These are phyloP conservation scores for Chrysanthemum seticuspe DNA, from an alignment of 129 eudicot species.

Conservation along the genomic window DNA sequence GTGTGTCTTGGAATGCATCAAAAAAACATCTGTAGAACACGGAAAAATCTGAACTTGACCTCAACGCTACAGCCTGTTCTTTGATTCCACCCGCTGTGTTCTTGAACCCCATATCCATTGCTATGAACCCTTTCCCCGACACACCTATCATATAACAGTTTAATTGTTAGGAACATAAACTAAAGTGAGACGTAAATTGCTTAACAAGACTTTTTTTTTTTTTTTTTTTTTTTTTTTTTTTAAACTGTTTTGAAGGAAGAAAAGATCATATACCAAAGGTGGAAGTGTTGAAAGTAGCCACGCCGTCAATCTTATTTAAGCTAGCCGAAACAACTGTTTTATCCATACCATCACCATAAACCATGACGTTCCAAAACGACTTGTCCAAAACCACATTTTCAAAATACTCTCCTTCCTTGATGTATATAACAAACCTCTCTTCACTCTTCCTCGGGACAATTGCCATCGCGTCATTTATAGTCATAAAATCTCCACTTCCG, in stretches of 20 bases:
- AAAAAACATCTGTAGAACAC: slow-evolving; percentile 56
- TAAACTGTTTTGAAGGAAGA: neutral
- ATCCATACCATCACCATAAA: slow-evolving; percentile 69
- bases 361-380: slow-evolving; percentile 58
- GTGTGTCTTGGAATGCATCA: slow-evolving; percentile 73
- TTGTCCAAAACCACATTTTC: slow-evolving; percentile 55
- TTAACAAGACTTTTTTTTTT: too few species aligned
- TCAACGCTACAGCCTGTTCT: slow-evolving; percentile 80
- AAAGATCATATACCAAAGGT: slow-evolving; percentile 49
- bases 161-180: neutral
- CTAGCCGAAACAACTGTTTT: slow-evolving; percentile 58
- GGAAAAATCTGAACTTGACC: slow-evolving; percentile 63
- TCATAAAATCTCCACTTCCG: slow-evolving; percentile 55
- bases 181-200: too few species aligned
- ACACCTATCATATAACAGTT: slow-evolving; percentile 25
- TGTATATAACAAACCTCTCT: slow-evolving; percentile 54
- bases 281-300: slow-evolving; percentile 59
- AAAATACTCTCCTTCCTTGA: slow-evolving; percentile 60
- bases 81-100: slow-evolving; percentile 73
- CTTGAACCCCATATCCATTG: slow-evolving; percentile 53
- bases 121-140: slow-evolving; percentile 56
- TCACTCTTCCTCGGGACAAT: slow-evolving; percentile 49
- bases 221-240: too few species aligned
- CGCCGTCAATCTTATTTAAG: slow-evolving; percentile 54
- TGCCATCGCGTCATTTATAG: slow-evolving; percentile 54